Evolutionary conservation across 208 protist species (phyloP).

Genomic region (Acanthamoeba triangularis): DNA sequence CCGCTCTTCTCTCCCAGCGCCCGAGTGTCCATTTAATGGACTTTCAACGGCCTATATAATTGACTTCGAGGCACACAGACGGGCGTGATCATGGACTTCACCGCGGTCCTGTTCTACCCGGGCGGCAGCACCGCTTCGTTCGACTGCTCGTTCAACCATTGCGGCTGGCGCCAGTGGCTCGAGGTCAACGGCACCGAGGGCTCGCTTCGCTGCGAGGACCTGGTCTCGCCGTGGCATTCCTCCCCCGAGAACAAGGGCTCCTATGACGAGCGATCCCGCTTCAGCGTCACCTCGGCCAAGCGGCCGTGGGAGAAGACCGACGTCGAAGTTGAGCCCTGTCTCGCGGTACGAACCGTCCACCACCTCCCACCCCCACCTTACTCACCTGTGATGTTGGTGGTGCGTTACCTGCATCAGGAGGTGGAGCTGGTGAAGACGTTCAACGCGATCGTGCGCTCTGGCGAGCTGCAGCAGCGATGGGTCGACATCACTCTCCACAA

Average conservation of each 20-base stretch:
- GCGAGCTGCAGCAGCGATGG: constrained; percentile 33
- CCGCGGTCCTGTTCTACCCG: constrained; percentile 22
- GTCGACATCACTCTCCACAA: constrained; percentile 35
- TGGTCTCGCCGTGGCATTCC: constrained; percentile 3
- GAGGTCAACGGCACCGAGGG: constrained; percentile 48
- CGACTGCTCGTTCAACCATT: constrained; percentile 50
- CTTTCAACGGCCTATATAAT: too few relatives aligned
- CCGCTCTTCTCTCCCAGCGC: too few relatives aligned
- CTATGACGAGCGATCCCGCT: constrained; percentile 6
- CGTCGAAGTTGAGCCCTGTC: constrained; percentile 37
- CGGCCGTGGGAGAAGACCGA: background rate
- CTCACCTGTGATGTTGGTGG: background rate
- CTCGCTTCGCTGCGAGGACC: constrained; percentile 14
- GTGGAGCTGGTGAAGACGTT: constrained; percentile 49
- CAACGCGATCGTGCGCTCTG: constrained; percentile 20
- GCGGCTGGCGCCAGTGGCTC: constrained; percentile 18
- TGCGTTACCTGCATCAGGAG: background rate
- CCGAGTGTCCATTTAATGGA: too few relatives aligned
- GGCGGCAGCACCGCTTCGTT: constrained; percentile 26
- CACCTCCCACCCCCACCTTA: background rate
- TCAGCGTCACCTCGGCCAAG: background rate
- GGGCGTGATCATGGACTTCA: constrained; percentile 49
- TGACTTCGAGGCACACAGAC: background rate
- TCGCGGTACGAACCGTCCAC: background rate
- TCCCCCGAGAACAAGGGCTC: constrained; percentile 25